phyloP scores from a whole-genome alignment of 2,329 filamentous ascomycete species.

The Fusarium brevicatenulatum region DNA sequence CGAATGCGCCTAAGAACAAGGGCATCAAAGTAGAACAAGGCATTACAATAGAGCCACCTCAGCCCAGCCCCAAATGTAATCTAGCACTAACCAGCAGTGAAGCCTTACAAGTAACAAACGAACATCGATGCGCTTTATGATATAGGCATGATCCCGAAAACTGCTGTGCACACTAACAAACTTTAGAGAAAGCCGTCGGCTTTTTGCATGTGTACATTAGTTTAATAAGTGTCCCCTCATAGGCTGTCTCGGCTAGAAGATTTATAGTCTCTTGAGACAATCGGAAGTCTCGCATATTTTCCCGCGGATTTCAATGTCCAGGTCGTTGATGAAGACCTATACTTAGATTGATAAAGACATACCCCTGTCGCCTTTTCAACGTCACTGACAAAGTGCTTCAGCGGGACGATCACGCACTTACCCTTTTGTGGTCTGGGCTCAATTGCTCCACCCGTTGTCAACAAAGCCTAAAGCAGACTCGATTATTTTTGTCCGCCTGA shows the following conservation, averaged over 20 bases:
- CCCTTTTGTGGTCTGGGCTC: conserved; percentile 1
- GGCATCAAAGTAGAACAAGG: background rate
- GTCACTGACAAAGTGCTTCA: conserved; percentile 1
- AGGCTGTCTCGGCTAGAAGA: background rate
- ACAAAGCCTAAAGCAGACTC: background rate
- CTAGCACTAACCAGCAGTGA: background rate
- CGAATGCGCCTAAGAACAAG: background rate
- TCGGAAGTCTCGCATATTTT: background rate
- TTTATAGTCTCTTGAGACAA: background rate
- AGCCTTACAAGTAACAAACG: background rate
- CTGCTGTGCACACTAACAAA: background rate
- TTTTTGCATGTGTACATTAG: background rate
- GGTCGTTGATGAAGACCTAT: background rate
- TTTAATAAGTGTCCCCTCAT: background rate
- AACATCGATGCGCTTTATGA: background rate
- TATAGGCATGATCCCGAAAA: background rate
- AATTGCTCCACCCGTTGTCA: background rate
- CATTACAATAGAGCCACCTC: background rate
- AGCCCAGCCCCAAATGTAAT: background rate
- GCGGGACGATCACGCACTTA: conserved; percentile 25
- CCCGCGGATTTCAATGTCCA: background rate
- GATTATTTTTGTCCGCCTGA: conserved; percentile 14
- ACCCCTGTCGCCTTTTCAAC: conserved; percentile 16
- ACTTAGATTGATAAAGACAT: conserved; percentile 32
- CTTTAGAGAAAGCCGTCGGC: background rate